Percentiles rank a stretch among this genome's conserved stretches.
Conservation (phyloP, 2,329 filamentous ascomycete species). For the Talaromyces sp. region DNA sequence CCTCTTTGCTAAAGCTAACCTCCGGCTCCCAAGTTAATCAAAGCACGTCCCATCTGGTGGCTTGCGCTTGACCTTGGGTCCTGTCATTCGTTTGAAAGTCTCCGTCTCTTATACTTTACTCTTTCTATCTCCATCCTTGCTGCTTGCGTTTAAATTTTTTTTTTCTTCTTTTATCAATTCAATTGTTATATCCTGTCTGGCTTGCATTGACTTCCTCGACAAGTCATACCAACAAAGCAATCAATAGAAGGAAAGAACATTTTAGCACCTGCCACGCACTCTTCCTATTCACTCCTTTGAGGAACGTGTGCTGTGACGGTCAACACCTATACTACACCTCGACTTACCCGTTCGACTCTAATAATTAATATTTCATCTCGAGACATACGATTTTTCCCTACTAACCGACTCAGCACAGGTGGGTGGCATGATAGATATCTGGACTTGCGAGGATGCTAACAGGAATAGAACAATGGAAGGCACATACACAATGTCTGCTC, state of each 20-base stretch:
- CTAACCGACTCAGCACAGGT: slow-evolving; percentile 11
- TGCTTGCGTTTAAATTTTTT: slow-evolving; percentile 5
- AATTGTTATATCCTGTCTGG: background rate
- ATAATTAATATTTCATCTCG: slow-evolving; percentile 14
- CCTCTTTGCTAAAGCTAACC: slow-evolving; percentile 25
- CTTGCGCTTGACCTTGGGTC: slow-evolving; percentile 28
- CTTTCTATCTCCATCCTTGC: slow-evolving; percentile 5
- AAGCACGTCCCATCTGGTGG: slow-evolving; percentile 22
- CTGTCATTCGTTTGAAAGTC: slow-evolving; percentile 35
- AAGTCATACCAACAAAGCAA: background rate
- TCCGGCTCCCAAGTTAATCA: slow-evolving; percentile 26
- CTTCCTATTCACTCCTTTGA: slow-evolving; percentile 15
- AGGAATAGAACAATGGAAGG: slow-evolving; percentile 58
- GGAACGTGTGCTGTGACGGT: slow-evolving; percentile 7
- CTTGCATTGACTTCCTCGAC: background rate
- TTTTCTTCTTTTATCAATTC: slow-evolving; percentile 3
- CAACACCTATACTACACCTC: background rate
- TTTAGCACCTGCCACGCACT: background rate
- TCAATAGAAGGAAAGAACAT: background rate
- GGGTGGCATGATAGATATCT: background rate
- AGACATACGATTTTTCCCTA: slow-evolving; percentile 1
- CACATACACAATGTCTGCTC: slow-evolving; percentile 53
- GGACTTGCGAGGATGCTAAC: background rate
- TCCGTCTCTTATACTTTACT: slow-evolving; percentile 11
- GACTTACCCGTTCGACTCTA: slow-evolving; percentile 7